These are phyloP conservation scores for Bipolaris gigantea DNA, from an alignment of 2,329 filamentous ascomycete species.

Conservation along the genomic window DNA sequence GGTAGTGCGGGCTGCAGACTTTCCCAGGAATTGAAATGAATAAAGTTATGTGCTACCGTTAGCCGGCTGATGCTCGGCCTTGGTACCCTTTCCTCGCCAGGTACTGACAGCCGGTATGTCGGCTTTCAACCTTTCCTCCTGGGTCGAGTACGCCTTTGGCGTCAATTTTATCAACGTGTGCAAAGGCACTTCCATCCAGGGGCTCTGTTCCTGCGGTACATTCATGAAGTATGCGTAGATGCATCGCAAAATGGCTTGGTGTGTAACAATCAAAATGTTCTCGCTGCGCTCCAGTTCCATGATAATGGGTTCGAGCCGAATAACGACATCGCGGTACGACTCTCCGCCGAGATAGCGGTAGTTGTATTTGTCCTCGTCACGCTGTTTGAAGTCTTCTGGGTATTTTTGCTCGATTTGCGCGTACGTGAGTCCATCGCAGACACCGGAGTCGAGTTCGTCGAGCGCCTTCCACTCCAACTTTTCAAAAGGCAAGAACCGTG, in stretches of 20 bases:
- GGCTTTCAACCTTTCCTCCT: slow-evolving; percentile 83
- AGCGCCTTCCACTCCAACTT: slow-evolving; percentile 98
- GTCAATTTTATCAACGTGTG: slow-evolving; percentile 97
- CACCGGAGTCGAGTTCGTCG: slow-evolving; percentile 93
- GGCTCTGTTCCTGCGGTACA: slow-evolving; percentile 85
- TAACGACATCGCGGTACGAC: slow-evolving; percentile 94
- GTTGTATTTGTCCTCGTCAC: slow-evolving; percentile 99
- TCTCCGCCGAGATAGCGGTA: slow-evolving; percentile 97
- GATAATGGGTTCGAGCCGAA: slow-evolving; percentile 96
- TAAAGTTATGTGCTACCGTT: slow-evolving; percentile 30
- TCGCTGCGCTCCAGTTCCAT: slow-evolving; percentile 97
- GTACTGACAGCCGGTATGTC: slow-evolving; percentile 96
- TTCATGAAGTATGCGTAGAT: slow-evolving; percentile 99
- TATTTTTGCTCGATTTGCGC: slow-evolving; percentile 89
- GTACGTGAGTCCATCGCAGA: slow-evolving; percentile 96
- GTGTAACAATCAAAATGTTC: slow-evolving; percentile 96
- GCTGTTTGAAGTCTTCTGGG: slow-evolving; percentile 91
- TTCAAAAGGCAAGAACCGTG: slow-evolving; percentile 85
- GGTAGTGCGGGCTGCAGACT: slow-evolving; percentile 5
- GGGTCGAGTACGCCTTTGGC: slow-evolving; percentile 88
- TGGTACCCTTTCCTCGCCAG: slow-evolving; percentile 91
- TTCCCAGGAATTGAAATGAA: slow-evolving; percentile 17
- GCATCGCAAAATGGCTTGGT: slow-evolving; percentile 93
- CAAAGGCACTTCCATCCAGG: slow-evolving; percentile 98
- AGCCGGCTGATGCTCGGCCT: slow-evolving; percentile 75